Percentiles rank a stretch among this genome's conserved stretches.
Evolutionary conservation across 2,329 filamentous ascomycete species (phyloP).

Genomic region (Cladosporium sp.): DNA sequence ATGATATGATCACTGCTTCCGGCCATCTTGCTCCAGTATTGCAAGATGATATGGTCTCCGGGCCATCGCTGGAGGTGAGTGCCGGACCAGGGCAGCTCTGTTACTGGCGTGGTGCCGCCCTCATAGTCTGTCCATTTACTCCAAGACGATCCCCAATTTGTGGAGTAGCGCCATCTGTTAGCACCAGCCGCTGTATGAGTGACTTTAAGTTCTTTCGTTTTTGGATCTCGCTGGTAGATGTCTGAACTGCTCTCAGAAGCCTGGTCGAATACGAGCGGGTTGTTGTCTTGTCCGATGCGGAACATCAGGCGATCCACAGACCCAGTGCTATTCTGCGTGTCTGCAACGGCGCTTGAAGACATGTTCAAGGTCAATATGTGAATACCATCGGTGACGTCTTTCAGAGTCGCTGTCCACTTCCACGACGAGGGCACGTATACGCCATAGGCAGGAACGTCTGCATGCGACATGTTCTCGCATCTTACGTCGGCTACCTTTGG

Average conservation of each 20-base stretch:
- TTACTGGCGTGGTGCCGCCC: conserved; percentile 47
- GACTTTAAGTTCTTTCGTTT: conserved; percentile 33
- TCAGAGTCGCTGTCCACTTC: conserved; percentile 50
- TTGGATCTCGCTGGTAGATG: conserved; percentile 41
- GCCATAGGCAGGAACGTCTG: conserved; percentile 41
- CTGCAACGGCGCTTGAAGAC: conserved; percentile 41
- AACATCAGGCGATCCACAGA: conserved; percentile 58
- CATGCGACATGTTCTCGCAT: conserved; percentile 29
- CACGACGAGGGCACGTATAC: conserved; percentile 53
- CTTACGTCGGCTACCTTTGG: conserved; percentile 44
- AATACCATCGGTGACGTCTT: conserved; percentile 57
- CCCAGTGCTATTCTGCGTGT: conserved; percentile 44
- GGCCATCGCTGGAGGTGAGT: conserved; percentile 52
- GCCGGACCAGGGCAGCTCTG: conserved; percentile 55
- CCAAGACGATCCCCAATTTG: conserved; percentile 58
- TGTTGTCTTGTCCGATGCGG: conserved; percentile 55
- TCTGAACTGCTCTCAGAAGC: conserved; percentile 55
- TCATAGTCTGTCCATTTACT: conserved; percentile 55
- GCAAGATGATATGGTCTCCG: conserved; percentile 59
- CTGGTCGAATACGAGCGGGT: conserved; percentile 56
- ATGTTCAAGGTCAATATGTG: conserved; percentile 57
- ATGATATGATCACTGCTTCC: conserved; percentile 59
- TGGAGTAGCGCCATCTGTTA: conserved; percentile 58
- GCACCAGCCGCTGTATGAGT: conserved; percentile 57
- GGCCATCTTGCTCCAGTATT: conserved; percentile 58